A percentile compares a stretch with the other conserved stretches of the same genome.
Evolutionary conservation across 1,284 basidiomycete genomes (phyloP).

Genomic region (Schizopora paradoxa): DNA sequence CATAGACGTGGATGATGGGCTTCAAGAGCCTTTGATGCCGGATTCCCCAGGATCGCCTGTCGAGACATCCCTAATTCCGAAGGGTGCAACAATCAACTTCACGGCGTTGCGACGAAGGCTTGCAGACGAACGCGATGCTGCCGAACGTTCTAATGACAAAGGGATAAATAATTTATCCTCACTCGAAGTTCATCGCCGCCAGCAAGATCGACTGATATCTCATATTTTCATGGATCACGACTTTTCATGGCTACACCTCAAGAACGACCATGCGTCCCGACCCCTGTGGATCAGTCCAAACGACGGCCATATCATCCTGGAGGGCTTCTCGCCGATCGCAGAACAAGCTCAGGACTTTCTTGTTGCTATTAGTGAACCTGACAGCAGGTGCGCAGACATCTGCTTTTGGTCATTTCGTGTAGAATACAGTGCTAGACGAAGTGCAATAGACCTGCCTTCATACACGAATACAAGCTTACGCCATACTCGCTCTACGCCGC

Average conservation of each 20-base stretch:
- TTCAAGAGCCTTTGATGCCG: constrained; percentile 2
- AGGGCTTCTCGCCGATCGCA: constrained; percentile 94
- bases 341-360: constrained; percentile 98
- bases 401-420: constrained; percentile 20
- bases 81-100: constrained; percentile 74
- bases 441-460: constrained; percentile 81
- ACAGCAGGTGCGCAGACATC: constrained; percentile 78
- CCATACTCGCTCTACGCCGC: constrained; percentile 98
- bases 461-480: constrained; percentile 99
- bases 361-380: constrained; percentile 97
- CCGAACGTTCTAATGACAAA: constrained; percentile 31
- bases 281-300: constrained; percentile 95
- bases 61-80: constrained; percentile 43
- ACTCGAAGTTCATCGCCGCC: constrained; percentile 54
- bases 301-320: constrained; percentile 90
- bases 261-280: constrained; percentile 83
- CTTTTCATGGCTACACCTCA: constrained; percentile 80
- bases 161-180: constrained; percentile 35
- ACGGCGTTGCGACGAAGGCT: constrained; percentile 73
- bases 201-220: constrained; percentile 69
- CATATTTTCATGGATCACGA: constrained; percentile 79
- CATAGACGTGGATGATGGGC: constrained; percentile 2
- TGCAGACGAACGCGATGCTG: constrained; percentile 48
- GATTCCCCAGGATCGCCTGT: constrained; percentile 6
- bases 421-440: constrained; percentile 27